Evolutionary conservation across 2,329 filamentous ascomycete species (phyloP).

Genomic region (Xylaria sp.): DNA sequence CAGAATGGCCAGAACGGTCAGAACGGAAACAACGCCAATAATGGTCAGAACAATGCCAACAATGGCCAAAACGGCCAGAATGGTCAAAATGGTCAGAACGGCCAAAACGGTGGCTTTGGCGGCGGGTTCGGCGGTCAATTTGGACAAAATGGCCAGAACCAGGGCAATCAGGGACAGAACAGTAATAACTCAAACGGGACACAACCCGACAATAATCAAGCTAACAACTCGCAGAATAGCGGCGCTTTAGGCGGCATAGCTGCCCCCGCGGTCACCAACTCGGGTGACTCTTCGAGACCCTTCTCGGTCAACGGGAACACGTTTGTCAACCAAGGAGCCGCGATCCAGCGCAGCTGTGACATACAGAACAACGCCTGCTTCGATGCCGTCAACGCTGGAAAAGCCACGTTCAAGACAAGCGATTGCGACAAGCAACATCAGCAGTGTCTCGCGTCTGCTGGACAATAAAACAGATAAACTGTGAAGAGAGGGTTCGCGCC

Average conservation of each 20-base stretch:
- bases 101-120: slow-evolving; percentile 16
- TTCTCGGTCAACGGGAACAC: slow-evolving; percentile 66
- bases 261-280: slow-evolving; percentile 41
- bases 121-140: neutral
- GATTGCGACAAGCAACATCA: slow-evolving; percentile 65
- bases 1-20: slow-evolving; percentile 42
- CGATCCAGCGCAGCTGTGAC: slow-evolving; percentile 69
- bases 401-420: slow-evolving; percentile 54
- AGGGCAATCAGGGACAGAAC: slow-evolving; percentile 29
- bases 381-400: slow-evolving; percentile 64
- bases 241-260: slow-evolving; percentile 35
- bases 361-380: slow-evolving; percentile 71
- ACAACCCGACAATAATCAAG: slow-evolving; percentile 40
- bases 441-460: slow-evolving; percentile 38
- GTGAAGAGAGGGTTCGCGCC: neutral
- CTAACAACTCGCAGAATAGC: slow-evolving; percentile 40
- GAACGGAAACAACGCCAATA: slow-evolving; percentile 35
- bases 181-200: slow-evolving; percentile 30
- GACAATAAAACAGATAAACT: slow-evolving; percentile 22
- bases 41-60: slow-evolving; percentile 38
- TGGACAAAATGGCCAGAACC: slow-evolving; percentile 34
- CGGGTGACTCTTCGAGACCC: slow-evolving; percentile 55
- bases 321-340: slow-evolving; percentile 66
- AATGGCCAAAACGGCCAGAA: slow-evolving; percentile 42
- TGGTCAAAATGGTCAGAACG: slow-evolving; percentile 36